Percentiles rank a stretch among this genome's conserved stretches.
phyloP scores from a whole-genome alignment of 2,329 filamentous ascomycete species.

The Colletotrichum sansevieriae region DNA sequence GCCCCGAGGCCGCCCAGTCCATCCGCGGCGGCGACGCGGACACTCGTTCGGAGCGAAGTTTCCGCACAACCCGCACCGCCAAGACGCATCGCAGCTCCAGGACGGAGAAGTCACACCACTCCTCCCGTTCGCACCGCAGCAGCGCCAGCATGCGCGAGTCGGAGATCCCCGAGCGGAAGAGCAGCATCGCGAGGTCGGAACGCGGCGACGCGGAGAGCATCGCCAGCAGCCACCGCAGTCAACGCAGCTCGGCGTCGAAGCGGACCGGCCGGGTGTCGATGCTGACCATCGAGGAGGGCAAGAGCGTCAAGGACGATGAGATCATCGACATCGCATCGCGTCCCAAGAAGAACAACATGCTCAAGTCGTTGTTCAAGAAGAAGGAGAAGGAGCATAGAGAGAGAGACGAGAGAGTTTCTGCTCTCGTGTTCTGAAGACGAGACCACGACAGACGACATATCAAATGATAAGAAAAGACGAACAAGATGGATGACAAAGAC shows the following conservation, averaged over 20 bases:
- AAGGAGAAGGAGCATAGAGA: conserved; percentile 60
- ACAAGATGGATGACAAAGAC: conserved; percentile 15
- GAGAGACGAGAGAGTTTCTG: conserved; percentile 43
- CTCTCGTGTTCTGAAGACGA: conserved; percentile 37
- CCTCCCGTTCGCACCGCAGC: conserved; percentile 47
- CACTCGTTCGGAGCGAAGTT: conserved; percentile 52
- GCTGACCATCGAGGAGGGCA: conserved; percentile 52
- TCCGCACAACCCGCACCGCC: conserved; percentile 48
- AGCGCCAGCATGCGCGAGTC: conserved; percentile 43
- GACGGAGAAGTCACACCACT: conserved; percentile 48
- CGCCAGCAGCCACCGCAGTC: conserved; percentile 54
- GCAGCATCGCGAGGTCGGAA: conserved; percentile 43
- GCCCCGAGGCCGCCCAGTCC: conserved; percentile 65
- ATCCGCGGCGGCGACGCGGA: conserved; percentile 58
- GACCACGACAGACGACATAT: conserved; percentile 11
- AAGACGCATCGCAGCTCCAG: conserved; percentile 46
- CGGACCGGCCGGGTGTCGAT: conserved; percentile 50
- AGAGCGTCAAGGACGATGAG: conserved; percentile 51
- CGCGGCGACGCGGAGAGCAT: conserved; percentile 52
- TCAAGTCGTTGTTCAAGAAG: conserved; percentile 70
- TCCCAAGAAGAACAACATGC: conserved; percentile 67
- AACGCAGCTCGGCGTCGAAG: conserved; percentile 47
- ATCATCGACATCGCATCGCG: conserved; percentile 57
- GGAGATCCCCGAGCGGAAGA: conserved; percentile 44
- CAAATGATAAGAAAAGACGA: conserved; percentile 5